phyloP scores from a whole-genome alignment of 257 asterid species.

The Gardenia jasminoides region DNA sequence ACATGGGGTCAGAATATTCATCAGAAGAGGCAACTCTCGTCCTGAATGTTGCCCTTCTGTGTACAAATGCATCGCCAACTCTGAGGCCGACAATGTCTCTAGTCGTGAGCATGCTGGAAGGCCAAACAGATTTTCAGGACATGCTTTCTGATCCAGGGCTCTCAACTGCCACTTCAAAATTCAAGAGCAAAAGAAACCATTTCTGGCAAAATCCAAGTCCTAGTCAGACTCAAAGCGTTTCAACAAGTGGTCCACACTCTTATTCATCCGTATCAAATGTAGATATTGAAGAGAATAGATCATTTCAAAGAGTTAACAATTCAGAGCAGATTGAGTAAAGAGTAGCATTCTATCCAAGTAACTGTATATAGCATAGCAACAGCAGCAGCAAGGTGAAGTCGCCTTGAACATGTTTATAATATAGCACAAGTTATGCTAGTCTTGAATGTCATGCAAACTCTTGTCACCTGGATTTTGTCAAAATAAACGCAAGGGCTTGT shows the following conservation, averaged over 20 bases:
- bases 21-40: conserved; percentile 65
- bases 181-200: conserved; percentile 68
- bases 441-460: not conserved
- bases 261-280: conserved; percentile 49
- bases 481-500: too few relatives aligned
- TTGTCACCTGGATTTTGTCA: too few relatives aligned
- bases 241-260: conserved; percentile 42
- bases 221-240: conserved; percentile 50
- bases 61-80: conserved; percentile 84
- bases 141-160: conserved; percentile 75
- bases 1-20: conserved; percentile 57
- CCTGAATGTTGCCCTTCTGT: conserved; percentile 72
- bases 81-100: conserved; percentile 85
- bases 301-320: conserved; percentile 23
- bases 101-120: conserved; percentile 95
- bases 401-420: not conserved
- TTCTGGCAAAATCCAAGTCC: conserved; percentile 79
- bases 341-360: not conserved
- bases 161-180: conserved; percentile 50
- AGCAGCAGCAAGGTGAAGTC: not conserved
- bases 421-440: not conserved
- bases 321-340: conserved; percentile 10
- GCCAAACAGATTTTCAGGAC: conserved; percentile 57
- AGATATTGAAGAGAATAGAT: conserved; percentile 32
- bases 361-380: not conserved